Evolutionary conservation across 176 grass and related monocot species (phyloP).

Genomic region (Dendrocalamus sinicus): DNA sequence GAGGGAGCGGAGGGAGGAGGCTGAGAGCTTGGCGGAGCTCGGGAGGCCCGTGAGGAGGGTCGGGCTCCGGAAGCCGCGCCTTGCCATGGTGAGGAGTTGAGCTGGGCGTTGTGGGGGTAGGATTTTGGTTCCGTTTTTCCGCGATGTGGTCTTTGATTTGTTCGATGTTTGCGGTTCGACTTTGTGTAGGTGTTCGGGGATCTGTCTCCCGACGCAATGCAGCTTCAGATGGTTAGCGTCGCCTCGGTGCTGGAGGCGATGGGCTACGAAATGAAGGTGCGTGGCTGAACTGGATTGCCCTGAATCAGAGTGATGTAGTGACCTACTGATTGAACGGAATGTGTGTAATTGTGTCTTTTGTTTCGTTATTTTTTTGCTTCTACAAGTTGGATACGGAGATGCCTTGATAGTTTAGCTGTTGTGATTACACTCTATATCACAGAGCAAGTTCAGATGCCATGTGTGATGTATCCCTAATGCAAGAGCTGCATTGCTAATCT

Average conservation of each 20-base stretch:
- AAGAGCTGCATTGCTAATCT: conserved; percentile 20
- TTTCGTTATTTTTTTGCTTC: conserved; percentile 29
- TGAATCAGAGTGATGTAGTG: background rate
- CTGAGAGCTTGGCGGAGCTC: conserved; percentile 52
- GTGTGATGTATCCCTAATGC: conserved; percentile 8
- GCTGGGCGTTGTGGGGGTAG: background rate
- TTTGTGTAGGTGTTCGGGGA: conserved; percentile 72
- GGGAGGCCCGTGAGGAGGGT: conserved; percentile 54
- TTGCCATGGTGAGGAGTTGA: conserved; percentile 74
- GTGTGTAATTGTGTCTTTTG: background rate
- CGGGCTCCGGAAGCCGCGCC: conserved; percentile 67
- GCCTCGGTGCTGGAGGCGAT: conserved; percentile 76
- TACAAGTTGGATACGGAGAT: background rate
- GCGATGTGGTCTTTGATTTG: conserved; percentile 34
- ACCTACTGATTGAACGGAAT: background rate
- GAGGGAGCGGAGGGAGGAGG: conserved; percentile 62
- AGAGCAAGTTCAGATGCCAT: conserved; percentile 25
- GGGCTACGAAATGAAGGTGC: conserved; percentile 93
- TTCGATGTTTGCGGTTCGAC: conserved; percentile 13
- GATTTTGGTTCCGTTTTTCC: conserved; percentile 9
- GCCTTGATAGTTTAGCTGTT: background rate
- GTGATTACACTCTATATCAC: conserved; percentile 4
- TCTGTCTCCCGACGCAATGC: conserved; percentile 72
- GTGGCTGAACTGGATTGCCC: background rate
- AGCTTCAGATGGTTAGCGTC: conserved; percentile 88